Base-by-base conservation (phyloP, 2,329 filamentous ascomycete species). In the Fusarium buharicum region DNA sequence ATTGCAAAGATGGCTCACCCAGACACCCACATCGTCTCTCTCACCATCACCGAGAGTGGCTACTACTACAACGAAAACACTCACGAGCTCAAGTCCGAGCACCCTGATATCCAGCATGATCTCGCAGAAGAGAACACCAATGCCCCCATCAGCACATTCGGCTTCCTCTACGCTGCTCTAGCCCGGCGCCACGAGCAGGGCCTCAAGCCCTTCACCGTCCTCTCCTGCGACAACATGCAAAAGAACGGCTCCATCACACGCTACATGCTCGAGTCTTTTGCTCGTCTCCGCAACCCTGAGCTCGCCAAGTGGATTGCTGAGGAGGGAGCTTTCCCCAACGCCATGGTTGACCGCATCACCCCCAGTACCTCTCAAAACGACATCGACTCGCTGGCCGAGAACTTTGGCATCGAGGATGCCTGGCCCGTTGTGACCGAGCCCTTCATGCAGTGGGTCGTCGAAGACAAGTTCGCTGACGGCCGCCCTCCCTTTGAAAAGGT, bases 21-120 rank as follows among this genome's bases (percentile, higher is more conserved):
- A 0, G 81, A 84, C 67, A 84, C 82, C 12, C 79, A 77, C 68
- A 84, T 84, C 58, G 82, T 84, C 28, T 84, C 82, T 14, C 70
- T 84, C 70, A 84, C 82, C 68, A 84, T 84, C 70, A 84, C 82
- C 38, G 82, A 84, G 75, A 82, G 79, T 67, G 82, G 82, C 60
- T 84, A 84, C 78, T 84, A 81, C 75, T 83, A 84, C 76, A 82
- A 84, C 69, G 82, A 84, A 70, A 83, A 84, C 76, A 81, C 81
- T n/a, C 82, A 84, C 74, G 72, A 83, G 74, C 75, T 84, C 55
- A 72, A 78, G 59, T 70, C 71, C 31, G 76, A 83, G 38, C 75
- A 83, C 69, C 73, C 80, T 9, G 81, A 84, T 64, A 83, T 84
- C 47, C 75, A 78, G 66, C 75, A 74, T 66, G 82, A 84, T 64